Percentiles rank a stretch among this genome's conserved stretches.
Conservation (phyloP, 179 eudicot species). For the Gypsophila paniculata region DNA sequence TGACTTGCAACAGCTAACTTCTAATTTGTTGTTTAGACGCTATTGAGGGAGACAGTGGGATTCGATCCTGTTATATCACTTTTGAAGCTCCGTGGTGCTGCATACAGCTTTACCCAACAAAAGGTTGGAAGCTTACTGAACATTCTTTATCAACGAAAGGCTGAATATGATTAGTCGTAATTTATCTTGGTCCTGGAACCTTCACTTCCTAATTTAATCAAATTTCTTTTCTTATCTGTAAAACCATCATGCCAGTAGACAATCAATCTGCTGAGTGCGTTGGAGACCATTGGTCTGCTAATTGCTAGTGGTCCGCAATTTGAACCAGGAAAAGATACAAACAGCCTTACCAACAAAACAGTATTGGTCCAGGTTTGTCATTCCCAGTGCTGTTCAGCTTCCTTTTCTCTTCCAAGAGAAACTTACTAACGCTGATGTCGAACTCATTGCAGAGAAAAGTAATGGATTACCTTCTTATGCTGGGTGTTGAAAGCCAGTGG, state of each 20-base stretch:
- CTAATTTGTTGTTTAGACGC: constrained; percentile 43
- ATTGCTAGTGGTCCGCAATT: constrained; percentile 50
- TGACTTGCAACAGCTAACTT: constrained; percentile 26
- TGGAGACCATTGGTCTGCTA: constrained; percentile 82
- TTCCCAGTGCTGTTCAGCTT: constrained; percentile 4
- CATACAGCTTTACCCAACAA: constrained; percentile 83
- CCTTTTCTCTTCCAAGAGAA: background rate
- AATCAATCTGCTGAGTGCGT: constrained; percentile 76
- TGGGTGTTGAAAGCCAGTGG: constrained; percentile 98
- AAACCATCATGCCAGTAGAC: constrained; percentile 74
- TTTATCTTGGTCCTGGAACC: background rate
- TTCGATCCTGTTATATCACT: constrained; percentile 79
- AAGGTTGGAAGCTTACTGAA: constrained; percentile 58
- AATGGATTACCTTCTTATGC: constrained; percentile 69
- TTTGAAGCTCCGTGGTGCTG: constrained; percentile 72
- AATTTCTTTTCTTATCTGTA: constrained; percentile 18
- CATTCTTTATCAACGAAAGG: constrained; percentile 14
- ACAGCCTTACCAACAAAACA: constrained; percentile 71
- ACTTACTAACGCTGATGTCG: constrained; percentile 6
- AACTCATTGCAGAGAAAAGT: constrained; percentile 56
- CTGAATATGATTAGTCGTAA: background rate
- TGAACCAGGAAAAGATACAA: constrained; percentile 60
- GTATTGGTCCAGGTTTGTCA: constrained; percentile 82
- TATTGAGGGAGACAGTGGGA: constrained; percentile 90
- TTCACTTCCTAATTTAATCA: constrained; percentile 11